Percentiles rank a stretch among this genome's conserved stretches.
Conservation (phyloP, 768 basidiomycete species). For the Asterophora lycoperdoides region DNA sequence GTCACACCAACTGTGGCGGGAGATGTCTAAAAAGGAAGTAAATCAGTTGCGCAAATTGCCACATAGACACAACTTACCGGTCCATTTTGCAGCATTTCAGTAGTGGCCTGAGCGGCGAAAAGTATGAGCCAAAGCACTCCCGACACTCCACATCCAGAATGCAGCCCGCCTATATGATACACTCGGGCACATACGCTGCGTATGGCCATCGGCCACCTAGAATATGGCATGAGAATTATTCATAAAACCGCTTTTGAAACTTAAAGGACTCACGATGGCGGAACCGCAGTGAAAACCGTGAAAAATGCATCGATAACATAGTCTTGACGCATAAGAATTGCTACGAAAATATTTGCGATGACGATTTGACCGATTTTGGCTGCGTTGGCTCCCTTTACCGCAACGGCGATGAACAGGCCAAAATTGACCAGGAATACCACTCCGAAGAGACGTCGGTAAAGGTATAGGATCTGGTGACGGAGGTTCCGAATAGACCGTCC, state of each 20-base stretch:
- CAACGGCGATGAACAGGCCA: constrained; percentile 42
- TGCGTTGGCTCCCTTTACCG: constrained; percentile 32
- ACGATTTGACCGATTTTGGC: constrained; percentile 36
- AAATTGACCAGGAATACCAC: constrained; percentile 53
- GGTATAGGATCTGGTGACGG: constrained; percentile 50
- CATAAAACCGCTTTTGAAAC: too few relatives aligned
- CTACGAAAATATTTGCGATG: constrained; percentile 42
- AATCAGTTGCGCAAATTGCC: not conserved
- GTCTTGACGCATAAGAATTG: constrained; percentile 49
- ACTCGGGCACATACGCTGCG: constrained; percentile 51
- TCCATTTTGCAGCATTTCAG: constrained; percentile 36
- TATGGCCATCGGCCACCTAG: constrained; percentile 54
- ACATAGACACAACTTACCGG: constrained; percentile 27
- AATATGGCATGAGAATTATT: not conserved
- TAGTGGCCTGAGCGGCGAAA: constrained; percentile 48
- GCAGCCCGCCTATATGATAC: constrained; percentile 57
- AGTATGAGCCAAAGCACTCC: constrained; percentile 50
- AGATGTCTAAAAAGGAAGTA: constrained; percentile 28
- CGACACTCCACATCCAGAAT: constrained; percentile 52
- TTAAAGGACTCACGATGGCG: constrained; percentile 15
- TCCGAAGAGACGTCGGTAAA: constrained; percentile 58
- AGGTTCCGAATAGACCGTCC: constrained; percentile 45
- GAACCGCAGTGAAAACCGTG: constrained; percentile 46
- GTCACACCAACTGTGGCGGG: constrained; percentile 46
- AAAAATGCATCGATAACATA: constrained; percentile 58